phyloP scores from a whole-genome alignment of 179 eudicot genomes.

The Nepenthes alata region DNA sequence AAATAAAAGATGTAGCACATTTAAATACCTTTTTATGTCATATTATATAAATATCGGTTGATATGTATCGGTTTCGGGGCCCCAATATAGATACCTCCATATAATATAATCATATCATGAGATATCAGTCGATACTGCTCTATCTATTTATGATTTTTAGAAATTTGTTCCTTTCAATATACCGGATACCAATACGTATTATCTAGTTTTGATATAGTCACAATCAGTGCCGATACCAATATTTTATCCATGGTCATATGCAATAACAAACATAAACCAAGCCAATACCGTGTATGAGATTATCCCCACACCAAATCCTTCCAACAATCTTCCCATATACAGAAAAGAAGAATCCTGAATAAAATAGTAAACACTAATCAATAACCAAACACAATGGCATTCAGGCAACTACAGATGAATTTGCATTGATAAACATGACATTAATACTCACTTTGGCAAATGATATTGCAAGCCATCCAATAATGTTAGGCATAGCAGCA shows the following conservation, averaged over 20 bases:
- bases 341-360: conserved; percentile 83
- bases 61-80: too few species aligned
- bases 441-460: conserved; percentile 64
- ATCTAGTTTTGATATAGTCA: too few species aligned
- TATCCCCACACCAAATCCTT: conserved; percentile 97
- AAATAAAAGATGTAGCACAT: conserved; percentile 3
- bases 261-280: neutral
- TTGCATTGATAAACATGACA: neutral
- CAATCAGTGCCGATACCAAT: too few species aligned
- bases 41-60: too few species aligned
- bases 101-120: too few species aligned
- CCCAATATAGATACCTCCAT: too few species aligned
- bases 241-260: too few species aligned
- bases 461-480: conserved; percentile 94
- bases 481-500: conserved; percentile 90
- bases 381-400: neutral
- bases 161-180: neutral
- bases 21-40: neutral
- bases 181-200: neutral
- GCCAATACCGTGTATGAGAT: conserved; percentile 65
- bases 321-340: conserved; percentile 93
- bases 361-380: neutral
- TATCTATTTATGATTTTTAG: too few species aligned
- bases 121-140: too few species aligned
- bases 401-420: neutral